Evolutionary conservation across 2,329 filamentous ascomycete species (phyloP), one percentile per base, ranked within the genome.

Genomic region (Paecilomyces sp.): DNA sequence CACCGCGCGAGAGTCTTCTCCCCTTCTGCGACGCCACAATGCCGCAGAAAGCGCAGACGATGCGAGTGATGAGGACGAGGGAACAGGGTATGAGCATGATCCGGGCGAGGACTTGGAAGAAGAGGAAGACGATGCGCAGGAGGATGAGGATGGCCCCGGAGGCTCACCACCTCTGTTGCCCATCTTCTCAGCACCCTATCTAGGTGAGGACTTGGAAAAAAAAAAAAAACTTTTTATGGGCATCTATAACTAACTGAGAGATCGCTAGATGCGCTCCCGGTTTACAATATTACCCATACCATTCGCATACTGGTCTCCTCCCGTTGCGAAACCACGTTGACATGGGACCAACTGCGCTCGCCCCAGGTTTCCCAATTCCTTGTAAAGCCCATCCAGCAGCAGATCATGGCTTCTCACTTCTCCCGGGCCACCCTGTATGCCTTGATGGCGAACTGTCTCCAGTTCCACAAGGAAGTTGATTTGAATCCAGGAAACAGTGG

Each of bases 341-440:
- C 91, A 15, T 97, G 92, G 92, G 93, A 97, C 64, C 93, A 97
- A 74, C 81, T 97, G 63, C 86, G 92, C 64, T 96, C 92, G n/a
- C 93, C 93, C 2, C 93, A 97, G 72, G 88, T 97, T 59, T 96
- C 92, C 15, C 92, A 96, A 71, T 97, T 97, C 72, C 83, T 97
- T 36, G 85, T 97, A 71, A 97, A 97, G 79, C 93, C 93, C 2
- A 94, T 97, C 80, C 91, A 94, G 74, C 89, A 94, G 71, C 89
- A 93, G 73, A 92, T 97, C 63, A 87, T 88, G 62, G 81, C 85
- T 15, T 86, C 89, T 57, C 90, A 96, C 75, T 93, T 96, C 74
- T 92, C 89, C 31, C 84, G 90, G 55, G 92, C 90, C 9, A 94
- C 92, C 0, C 75, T 97, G 41, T 97, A 96, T 76, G 91, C 92